Evolutionary conservation across 306 rosid species (phyloP).

Genomic region (Mimosa pudica): DNA sequence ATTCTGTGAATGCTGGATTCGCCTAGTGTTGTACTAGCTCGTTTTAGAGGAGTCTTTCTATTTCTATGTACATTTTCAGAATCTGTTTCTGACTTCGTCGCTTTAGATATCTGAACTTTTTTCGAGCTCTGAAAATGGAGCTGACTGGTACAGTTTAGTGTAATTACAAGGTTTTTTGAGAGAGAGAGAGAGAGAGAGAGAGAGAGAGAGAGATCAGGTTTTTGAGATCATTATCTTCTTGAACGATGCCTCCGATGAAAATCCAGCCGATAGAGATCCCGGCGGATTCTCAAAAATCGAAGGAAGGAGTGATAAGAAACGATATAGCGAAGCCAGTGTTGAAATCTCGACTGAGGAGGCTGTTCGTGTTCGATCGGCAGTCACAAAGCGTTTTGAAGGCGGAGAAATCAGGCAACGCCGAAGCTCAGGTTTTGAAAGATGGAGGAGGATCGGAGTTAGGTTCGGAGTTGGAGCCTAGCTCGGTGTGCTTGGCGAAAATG

Average conservation of each 20-base stretch:
- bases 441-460: slow-evolving; percentile 25
- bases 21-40: neutral
- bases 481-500: slow-evolving; percentile 83
- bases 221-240: neutral
- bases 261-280: slow-evolving; percentile 76
- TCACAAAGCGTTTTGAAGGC: slow-evolving; percentile 62
- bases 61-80: slow-evolving; percentile 20
- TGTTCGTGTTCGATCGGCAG: slow-evolving; percentile 83
- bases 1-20: slow-evolving; percentile 27
- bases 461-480: slow-evolving; percentile 77
- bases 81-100: slow-evolving; percentile 24
- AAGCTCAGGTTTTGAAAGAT: slow-evolving; percentile 47
- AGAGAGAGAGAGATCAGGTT: neutral
- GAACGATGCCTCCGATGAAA: slow-evolving; percentile 85
- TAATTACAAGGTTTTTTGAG: neutral
- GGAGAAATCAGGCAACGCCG: slow-evolving; percentile 54
- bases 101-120: neutral
- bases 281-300: slow-evolving; percentile 49
- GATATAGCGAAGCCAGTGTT: slow-evolving; percentile 72
- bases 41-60: neutral
- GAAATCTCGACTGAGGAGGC: slow-evolving; percentile 79
- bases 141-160: slow-evolving; percentile 27
- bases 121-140: slow-evolving; percentile 38
- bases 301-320: slow-evolving; percentile 53
- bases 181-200: slow-evolving; percentile 14